Percentiles rank a stretch among this genome's conserved stretches.
These are phyloP conservation scores for Naganishia vishniacii DNA, from an alignment of 768 basidiomycete species.

Conservation along the genomic window DNA sequence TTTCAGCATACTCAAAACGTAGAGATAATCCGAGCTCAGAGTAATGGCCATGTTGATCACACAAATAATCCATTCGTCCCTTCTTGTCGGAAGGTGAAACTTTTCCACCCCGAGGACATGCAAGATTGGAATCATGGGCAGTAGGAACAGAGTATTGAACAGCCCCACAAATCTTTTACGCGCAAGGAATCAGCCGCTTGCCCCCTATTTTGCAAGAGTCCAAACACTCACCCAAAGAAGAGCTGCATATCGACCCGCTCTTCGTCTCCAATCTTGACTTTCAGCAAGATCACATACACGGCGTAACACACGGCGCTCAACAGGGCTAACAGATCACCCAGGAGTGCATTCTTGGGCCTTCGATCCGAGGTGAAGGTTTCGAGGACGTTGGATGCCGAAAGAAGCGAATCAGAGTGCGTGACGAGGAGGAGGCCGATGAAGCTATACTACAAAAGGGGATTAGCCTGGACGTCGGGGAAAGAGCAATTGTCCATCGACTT, in stretches of 20 bases:
- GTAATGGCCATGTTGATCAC: constrained; percentile 76
- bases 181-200: background rate
- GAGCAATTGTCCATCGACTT: constrained; percentile 36
- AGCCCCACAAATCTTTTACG: constrained; percentile 72
- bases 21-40: constrained; percentile 68
- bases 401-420: constrained; percentile 70
- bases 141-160: constrained; percentile 68
- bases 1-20: constrained; percentile 71
- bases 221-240: constrained; percentile 66
- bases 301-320: constrained; percentile 85
- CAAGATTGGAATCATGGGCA: constrained; percentile 72
- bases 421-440: constrained; percentile 79
- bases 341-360: constrained; percentile 51
- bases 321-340: constrained; percentile 79
- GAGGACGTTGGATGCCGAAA: constrained; percentile 25
- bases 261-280: constrained; percentile 74
- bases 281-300: constrained; percentile 79
- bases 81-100: constrained; percentile 64
- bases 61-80: constrained; percentile 53
- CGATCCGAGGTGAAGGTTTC: background rate
- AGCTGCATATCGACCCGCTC: constrained; percentile 85
- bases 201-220: background rate
- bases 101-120: constrained; percentile 66
- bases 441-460: constrained; percentile 50
- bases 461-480: background rate